Percentiles rank a stretch among this genome's conserved stretches.
phyloP scores from a whole-genome alignment of 257 asterid genomes.

The Solanum okadae region DNA sequence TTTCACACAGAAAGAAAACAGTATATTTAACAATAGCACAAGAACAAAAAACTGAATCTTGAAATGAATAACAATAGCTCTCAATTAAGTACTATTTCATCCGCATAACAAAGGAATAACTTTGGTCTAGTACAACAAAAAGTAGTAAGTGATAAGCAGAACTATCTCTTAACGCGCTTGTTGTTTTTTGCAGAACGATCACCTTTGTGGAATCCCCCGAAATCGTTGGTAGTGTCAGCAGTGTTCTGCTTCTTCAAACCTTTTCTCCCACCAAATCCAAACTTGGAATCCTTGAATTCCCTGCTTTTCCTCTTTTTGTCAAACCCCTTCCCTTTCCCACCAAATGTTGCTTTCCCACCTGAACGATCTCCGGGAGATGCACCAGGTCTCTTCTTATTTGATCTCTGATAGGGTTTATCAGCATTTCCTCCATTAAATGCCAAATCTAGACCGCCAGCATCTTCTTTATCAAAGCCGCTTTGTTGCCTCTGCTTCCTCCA shows the following conservation, averaged over 20 bases:
- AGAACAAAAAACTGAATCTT: background rate
- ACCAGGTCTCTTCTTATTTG: slow-evolving; percentile 61
- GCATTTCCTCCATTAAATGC: slow-evolving; percentile 59
- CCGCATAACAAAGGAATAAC: background rate
- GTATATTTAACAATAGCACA: background rate
- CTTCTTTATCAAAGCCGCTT: slow-evolving; percentile 48
- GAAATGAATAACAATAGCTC: background rate
- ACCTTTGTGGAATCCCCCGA: slow-evolving; percentile 30
- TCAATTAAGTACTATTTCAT: background rate
- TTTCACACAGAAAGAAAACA: background rate
- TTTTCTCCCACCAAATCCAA: slow-evolving; percentile 90
- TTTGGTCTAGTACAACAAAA: background rate
- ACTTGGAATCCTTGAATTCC: slow-evolving; percentile 55
- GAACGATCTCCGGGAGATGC: slow-evolving; percentile 82
- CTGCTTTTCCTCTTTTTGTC: slow-evolving; percentile 43
- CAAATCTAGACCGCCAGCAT: slow-evolving; percentile 38
- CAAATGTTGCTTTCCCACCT: slow-evolving; percentile 55
- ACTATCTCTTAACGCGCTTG: background rate
- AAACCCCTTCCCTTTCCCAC: slow-evolving; percentile 39
- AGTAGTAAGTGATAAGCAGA: background rate
- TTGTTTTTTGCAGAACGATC: slow-evolving; percentile 33
- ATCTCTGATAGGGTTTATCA: slow-evolving; percentile 29
- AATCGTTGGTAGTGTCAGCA: slow-evolving; percentile 64
- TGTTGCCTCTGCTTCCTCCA: slow-evolving; percentile 93
- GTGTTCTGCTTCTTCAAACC: slow-evolving; percentile 90